Evolutionary conservation across 1,284 basidiomycete genomes (phyloP).

Genomic region (Retiboletus fuscus): DNA sequence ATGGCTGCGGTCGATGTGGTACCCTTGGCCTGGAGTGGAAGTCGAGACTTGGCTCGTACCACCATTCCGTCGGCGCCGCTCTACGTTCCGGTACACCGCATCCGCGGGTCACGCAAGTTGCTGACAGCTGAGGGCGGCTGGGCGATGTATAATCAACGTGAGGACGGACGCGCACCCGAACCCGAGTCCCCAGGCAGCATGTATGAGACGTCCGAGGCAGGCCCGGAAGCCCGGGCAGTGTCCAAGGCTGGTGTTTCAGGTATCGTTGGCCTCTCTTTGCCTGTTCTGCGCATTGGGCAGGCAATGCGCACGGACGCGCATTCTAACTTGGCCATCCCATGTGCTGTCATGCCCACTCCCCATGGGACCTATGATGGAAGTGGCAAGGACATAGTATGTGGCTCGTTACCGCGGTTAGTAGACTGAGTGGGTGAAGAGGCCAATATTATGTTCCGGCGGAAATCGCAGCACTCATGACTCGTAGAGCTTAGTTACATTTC

Average conservation of each 20-base stretch:
- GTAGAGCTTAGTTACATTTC: neutral
- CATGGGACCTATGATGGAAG: slow-evolving; percentile 1
- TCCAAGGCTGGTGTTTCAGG: neutral
- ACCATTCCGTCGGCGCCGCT: neutral
- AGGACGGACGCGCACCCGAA: neutral
- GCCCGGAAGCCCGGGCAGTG: neutral
- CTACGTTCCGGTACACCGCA: neutral
- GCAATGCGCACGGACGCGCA: neutral
- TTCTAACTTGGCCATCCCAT: too few species aligned
- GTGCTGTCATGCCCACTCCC: neutral
- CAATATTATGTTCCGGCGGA: neutral
- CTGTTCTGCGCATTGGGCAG: neutral
- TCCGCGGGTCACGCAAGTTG: neutral
- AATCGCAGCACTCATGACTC: neutral
- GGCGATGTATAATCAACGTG: neutral
- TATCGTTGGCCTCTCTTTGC: neutral
- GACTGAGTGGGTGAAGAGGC: neutral
- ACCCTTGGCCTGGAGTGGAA: neutral
- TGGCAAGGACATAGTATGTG: neutral
- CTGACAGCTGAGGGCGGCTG: neutral
- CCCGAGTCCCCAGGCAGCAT: neutral
- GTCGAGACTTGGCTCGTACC: slow-evolving; percentile 4
- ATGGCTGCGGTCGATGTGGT: slow-evolving; percentile 2
- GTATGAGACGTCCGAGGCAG: neutral
- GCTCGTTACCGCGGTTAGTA: neutral